A percentile compares a stretch with the other conserved stretches of the same genome.
Evolutionary conservation across 148 eudicot genomes (phyloP).

Genomic region (Limonium bicolor): DNA sequence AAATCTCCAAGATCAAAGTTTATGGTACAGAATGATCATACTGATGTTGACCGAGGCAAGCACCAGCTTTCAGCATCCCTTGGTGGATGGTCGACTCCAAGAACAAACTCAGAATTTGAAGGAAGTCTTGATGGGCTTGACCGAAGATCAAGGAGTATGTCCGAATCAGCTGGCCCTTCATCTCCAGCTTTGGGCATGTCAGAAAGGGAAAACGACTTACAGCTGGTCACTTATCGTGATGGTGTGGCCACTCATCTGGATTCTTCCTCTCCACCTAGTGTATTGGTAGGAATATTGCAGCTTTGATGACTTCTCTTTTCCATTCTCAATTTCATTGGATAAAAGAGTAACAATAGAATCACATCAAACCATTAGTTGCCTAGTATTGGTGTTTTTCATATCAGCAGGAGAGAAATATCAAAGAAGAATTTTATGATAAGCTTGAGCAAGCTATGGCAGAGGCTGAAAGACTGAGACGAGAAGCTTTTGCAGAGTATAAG

Average conservation of each 20-base stretch:
- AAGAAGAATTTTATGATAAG: conserved; percentile 41
- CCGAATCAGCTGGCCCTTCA: conserved; percentile 2
- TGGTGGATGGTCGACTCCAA: conserved; percentile 13
- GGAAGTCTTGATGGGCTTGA: conserved; percentile 13
- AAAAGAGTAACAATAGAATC: no score
- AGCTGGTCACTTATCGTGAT: background rate
- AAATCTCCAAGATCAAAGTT: conserved; percentile 17
- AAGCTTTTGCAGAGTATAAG: conserved; percentile 60
- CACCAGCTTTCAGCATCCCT: conserved; percentile 1
- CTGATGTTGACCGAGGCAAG: background rate
- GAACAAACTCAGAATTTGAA: conserved; percentile 5
- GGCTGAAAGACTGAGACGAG: conserved; percentile 39
- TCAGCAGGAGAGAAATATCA: conserved; percentile 31
- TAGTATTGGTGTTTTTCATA: conserved; percentile 1
- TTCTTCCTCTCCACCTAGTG: background rate
- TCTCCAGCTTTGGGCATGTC: background rate
- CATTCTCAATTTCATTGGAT: no score
- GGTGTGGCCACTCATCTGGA: background rate
- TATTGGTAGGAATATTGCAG: background rate
- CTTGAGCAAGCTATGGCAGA: conserved; percentile 54
- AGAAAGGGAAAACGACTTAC: background rate
- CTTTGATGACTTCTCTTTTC: background rate
- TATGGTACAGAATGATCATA: background rate
- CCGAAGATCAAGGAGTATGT: conserved; percentile 13
- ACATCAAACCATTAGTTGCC: background rate